Percentiles rank a stretch among this genome's conserved stretches.
Evolutionary conservation across 768 basidiomycete genomes (phyloP).

Genomic region (Tricholoma matsutake): DNA sequence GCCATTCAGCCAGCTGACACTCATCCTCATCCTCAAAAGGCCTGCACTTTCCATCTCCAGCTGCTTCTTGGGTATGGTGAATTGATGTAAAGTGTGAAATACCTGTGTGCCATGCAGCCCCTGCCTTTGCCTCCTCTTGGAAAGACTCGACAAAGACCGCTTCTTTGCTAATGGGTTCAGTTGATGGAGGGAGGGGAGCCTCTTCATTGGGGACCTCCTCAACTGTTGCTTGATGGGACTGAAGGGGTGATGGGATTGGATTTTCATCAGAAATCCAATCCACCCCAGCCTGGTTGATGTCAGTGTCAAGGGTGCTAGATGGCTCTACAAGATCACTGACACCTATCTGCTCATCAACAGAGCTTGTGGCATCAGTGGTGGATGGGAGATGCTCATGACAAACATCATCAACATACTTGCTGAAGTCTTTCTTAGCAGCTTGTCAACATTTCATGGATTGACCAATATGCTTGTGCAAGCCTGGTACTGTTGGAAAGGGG

Average conservation of each 20-base stretch:
- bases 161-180: background rate
- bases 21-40: slow-evolving; percentile 27
- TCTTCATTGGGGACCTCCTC: background rate
- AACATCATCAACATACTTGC: background rate
- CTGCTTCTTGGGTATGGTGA: background rate
- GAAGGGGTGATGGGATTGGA: background rate
- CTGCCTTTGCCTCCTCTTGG: background rate
- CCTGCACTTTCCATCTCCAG: slow-evolving; percentile 3
- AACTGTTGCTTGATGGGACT: background rate
- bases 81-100: background rate
- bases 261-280: background rate
- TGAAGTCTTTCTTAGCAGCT: background rate
- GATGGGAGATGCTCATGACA: background rate
- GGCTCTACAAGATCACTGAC: too few species aligned
- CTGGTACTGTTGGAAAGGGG: background rate
- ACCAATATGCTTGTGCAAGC: background rate
- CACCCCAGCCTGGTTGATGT: background rate
- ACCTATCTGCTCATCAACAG: background rate
- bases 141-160: background rate
- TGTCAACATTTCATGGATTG: background rate
- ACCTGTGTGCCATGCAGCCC: background rate
- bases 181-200: background rate
- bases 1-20: slow-evolving; percentile 28
- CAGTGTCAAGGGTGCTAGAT: background rate
- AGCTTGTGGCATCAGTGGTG: background rate